Conservation (phyloP, 257 asterid species). For the Thymus quinquecostatus region DNA sequence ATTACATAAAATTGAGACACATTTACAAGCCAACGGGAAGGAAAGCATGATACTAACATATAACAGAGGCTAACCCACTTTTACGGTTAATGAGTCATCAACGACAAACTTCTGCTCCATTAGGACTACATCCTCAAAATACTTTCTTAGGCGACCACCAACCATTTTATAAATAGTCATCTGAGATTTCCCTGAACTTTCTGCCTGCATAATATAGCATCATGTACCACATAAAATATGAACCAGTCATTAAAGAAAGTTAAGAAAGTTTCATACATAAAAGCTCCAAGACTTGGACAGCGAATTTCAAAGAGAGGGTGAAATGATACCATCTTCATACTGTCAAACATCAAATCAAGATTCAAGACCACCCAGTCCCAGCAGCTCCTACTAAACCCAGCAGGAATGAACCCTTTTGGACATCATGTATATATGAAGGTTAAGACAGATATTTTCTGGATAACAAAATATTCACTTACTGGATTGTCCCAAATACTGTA, state of each 20-base stretch:
- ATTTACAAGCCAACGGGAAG: constrained; percentile 1
- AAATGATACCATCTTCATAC: neutral
- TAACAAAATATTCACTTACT: neutral
- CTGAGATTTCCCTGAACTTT: constrained; percentile 86
- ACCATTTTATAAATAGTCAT: constrained; percentile 89
- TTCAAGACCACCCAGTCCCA: neutral
- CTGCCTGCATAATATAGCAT: constrained; percentile 60
- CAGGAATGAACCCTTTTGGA: constrained; percentile 12
- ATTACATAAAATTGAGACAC: constrained; percentile 17
- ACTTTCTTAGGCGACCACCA: constrained; percentile 91
- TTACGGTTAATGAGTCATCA: constrained; percentile 65
- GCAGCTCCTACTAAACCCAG: neutral
- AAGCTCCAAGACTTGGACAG: constrained; percentile 27
- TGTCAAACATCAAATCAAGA: constrained; percentile 5
- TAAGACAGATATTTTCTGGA: neutral
- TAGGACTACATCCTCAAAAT: constrained; percentile 90
- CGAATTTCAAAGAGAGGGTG: neutral
- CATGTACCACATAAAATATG: constrained; percentile 12
- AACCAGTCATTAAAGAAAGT: constrained; percentile 1
- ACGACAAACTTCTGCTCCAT: constrained; percentile 94
- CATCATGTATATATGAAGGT: constrained; percentile 2
- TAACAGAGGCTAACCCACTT: constrained; percentile 43
- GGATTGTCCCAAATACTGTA: too few species aligned
- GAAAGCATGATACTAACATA: constrained; percentile 7
- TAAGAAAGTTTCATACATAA: neutral